These are phyloP conservation scores for Ceratorhiza oryzae-sativae DNA, from an alignment of 1,284 basidiomycete genomes.

Conservation along the genomic window DNA sequence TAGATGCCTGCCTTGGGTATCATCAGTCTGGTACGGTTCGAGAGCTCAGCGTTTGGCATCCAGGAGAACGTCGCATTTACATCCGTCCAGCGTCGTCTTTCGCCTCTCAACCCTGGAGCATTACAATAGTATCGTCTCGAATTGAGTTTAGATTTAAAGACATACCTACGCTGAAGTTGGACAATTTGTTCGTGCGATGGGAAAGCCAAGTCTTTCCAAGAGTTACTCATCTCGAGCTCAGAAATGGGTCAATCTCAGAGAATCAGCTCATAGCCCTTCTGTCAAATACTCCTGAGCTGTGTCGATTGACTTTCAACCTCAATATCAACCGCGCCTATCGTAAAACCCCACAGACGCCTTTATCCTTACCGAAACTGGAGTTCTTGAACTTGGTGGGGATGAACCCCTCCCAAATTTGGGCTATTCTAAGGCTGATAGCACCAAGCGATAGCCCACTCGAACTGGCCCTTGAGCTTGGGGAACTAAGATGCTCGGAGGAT, in stretches of 20 bases:
- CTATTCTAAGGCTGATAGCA: background rate
- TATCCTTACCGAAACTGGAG: background rate
- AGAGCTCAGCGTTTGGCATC: background rate
- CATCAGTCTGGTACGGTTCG: background rate
- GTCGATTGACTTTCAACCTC: background rate
- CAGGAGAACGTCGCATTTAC: background rate
- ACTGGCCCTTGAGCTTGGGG: background rate
- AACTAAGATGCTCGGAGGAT: background rate
- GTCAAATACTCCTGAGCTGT: background rate
- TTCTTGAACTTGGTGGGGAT: background rate
- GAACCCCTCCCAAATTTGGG: background rate
- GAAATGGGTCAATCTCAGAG: background rate
- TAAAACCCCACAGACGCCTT: background rate
- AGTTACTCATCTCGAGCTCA: background rate
- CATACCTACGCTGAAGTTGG: background rate
- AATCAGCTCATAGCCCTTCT: background rate
- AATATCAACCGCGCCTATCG: background rate
- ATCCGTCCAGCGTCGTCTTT: background rate
- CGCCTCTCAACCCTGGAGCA: background rate
- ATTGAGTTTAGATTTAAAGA: background rate
- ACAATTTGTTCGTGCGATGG: background rate
- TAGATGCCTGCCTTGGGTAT: background rate
- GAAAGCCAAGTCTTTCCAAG: background rate
- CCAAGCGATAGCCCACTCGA: background rate
- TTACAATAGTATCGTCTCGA: background rate